These are phyloP conservation scores for Hypoxylon fragiforme DNA, from an alignment of 495 filamentous ascomycete genomes.

Conservation along the genomic window DNA sequence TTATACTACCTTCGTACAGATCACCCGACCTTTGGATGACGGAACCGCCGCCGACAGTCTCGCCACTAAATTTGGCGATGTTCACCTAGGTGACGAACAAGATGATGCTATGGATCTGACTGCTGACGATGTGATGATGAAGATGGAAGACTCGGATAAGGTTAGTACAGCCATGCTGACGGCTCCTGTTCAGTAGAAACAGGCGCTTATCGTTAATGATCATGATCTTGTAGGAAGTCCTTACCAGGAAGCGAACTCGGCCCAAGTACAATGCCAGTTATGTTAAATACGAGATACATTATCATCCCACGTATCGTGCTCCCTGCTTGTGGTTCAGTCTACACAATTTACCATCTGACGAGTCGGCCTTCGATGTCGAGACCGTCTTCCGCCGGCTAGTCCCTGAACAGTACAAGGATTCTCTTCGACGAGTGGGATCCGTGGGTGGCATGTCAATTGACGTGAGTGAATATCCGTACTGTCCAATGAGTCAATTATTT, in stretches of 20 bases:
- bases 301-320: constrained; percentile 59
- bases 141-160: constrained; percentile 53
- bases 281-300: constrained; percentile 63
- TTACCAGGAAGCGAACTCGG: constrained; percentile 21
- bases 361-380: constrained; percentile 57
- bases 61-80: constrained; percentile 41
- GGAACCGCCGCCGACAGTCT: constrained; percentile 45
- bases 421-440: constrained; percentile 61
- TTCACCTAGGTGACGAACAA: constrained; percentile 37
- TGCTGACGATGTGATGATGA: constrained; percentile 42
- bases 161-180: constrained; percentile 30
- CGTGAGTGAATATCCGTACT: constrained; percentile 57
- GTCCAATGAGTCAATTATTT: constrained; percentile 50
- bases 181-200: constrained; percentile 29
- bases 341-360: constrained; percentile 47
- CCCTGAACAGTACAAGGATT: constrained; percentile 60
- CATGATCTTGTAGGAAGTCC: constrained; percentile 43
- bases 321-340: constrained; percentile 63
- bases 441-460: constrained; percentile 78
- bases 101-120: constrained; percentile 1
- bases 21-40: constrained; percentile 49
- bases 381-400: constrained; percentile 71
- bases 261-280: constrained; percentile 54
- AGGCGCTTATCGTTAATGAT: too few relatives aligned
- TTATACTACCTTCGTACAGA: constrained; percentile 50